Evolutionary conservation across 73 alveolate species (phyloP), one percentile per base, ranked within the genome.

Genomic region (Stentor roeselii): DNA sequence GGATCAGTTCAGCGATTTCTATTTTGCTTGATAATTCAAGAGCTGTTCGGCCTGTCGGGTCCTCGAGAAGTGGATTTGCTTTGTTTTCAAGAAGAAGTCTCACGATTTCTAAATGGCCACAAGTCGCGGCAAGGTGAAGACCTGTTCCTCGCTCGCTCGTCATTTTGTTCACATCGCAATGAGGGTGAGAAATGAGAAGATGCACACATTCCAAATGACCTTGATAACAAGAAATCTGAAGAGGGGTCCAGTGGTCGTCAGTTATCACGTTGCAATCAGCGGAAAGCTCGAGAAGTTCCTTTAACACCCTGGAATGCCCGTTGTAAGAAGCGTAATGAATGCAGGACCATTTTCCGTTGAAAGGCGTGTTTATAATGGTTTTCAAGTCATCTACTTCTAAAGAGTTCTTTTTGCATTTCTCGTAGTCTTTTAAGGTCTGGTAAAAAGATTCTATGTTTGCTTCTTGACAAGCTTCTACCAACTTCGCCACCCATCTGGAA

Each of bases 221-320:
- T 67, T 67, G 37, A 67, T 67, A 67, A 40, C 80, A 67, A 67
- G 50, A 15, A 11, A 67, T 67, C 34, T 67, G 80, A 15, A 67
- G 34, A 1, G 80, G 80, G 34, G 80, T 67, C 80, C 80, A 67
- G 37, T 67, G 80, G 41, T 67, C 80, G 21, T 67, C 80, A 67
- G 80, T 67, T 34, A 21, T 40, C 21, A 34, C 14, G 41, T 67
- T 67, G 41, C 50, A 34, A 2, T 67, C 37, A 21, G 80, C 80
- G 0, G 41, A 36, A 27, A 67, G 34, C 21, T 67, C 80, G 11
- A 67, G n/a, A 21, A 67, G 37, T 32, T 67, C 80, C 34, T 67
- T 67, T n/a, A 67, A 1, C 0, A 67, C 34, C 21, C 14, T 34
- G 21, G 50, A 36, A 67, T 67, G 37, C 21, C 41, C 41, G 27